Conservation (phyloP, 768 basidiomycete genomes). For the Lactarius indigo region DNA sequence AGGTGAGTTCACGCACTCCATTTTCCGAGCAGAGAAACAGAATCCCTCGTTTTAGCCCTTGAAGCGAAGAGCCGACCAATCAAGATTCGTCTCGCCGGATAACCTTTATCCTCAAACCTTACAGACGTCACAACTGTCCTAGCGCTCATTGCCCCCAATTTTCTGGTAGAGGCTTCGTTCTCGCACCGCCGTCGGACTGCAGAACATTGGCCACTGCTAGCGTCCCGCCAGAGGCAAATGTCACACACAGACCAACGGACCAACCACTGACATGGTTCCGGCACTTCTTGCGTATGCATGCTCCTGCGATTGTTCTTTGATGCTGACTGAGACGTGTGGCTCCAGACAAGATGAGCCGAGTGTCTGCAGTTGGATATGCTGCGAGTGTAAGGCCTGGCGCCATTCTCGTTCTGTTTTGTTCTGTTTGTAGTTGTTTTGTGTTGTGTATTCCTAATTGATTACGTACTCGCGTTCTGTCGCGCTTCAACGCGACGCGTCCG, state of each 20-base stretch:
- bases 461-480: background rate
- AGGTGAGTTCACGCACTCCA: slow-evolving; percentile 41
- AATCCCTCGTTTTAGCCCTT: slow-evolving; percentile 42
- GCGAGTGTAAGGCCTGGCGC: slow-evolving; percentile 5
- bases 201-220: slow-evolving; percentile 12
- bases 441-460: background rate
- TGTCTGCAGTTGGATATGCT: slow-evolving; percentile 13
- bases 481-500: background rate
- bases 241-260: background rate
- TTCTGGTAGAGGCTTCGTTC: slow-evolving; percentile 16
- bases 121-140: slow-evolving; percentile 11
- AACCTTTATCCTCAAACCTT: slow-evolving; percentile 26
- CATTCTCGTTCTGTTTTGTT: background rate
- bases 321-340: slow-evolving; percentile 5
- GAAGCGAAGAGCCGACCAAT: slow-evolving; percentile 68
- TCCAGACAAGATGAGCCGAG: background rate
- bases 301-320: slow-evolving; percentile 2
- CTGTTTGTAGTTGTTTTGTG: background rate
- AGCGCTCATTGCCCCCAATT: slow-evolving; percentile 15
- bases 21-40: background rate
- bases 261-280: slow-evolving; percentile 12
- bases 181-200: slow-evolving; percentile 10
- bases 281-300: slow-evolving; percentile 19
- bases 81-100: slow-evolving; percentile 78
- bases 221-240: slow-evolving; percentile 3